Percentiles rank a stretch among this genome's conserved stretches.
phyloP scores from a whole-genome alignment of 208 protist species.

The Acanthamoeba triangularis region DNA sequence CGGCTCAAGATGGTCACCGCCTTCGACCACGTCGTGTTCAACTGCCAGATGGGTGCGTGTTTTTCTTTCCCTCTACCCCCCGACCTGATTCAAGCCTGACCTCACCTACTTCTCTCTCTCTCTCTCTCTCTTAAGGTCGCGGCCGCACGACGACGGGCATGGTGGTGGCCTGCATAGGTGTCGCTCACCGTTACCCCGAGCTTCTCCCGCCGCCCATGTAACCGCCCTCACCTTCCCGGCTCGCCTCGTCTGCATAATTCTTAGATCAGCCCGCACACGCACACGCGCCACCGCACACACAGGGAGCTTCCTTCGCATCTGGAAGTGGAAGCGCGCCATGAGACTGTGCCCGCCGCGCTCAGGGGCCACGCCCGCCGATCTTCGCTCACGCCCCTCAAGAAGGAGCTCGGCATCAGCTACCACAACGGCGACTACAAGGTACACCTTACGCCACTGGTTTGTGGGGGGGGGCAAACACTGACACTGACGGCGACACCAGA shows the following conservation, averaged over 20 bases:
- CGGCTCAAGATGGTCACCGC: neutral
- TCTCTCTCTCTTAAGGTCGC: neutral
- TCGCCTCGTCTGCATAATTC: neutral
- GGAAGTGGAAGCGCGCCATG: neutral
- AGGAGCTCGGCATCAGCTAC: constrained; percentile 65
- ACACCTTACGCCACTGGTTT: neutral
- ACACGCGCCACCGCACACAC: neutral
- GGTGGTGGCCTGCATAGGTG: constrained; percentile 68
- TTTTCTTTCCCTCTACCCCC: neutral
- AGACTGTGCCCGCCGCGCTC: neutral
- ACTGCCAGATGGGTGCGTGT: constrained; percentile 74
- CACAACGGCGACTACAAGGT: constrained; percentile 75
- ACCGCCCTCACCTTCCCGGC: too few species aligned
- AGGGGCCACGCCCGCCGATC: neutral
- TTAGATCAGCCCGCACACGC: neutral
- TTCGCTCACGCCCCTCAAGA: constrained; percentile 3
- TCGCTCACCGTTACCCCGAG: neutral
- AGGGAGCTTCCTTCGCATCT: neutral
- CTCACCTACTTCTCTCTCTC: neutral
- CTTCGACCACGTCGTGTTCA: constrained; percentile 49
- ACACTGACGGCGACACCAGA: neutral
- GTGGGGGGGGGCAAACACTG: neutral
- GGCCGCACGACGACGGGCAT: constrained; percentile 75
- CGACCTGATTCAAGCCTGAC: neutral
- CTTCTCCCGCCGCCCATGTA: constrained; percentile 12